Evolutionary conservation across 179 eudicot genomes (phyloP), one percentile per base, ranked within the genome.

Genomic region (Camellia oleifera): DNA sequence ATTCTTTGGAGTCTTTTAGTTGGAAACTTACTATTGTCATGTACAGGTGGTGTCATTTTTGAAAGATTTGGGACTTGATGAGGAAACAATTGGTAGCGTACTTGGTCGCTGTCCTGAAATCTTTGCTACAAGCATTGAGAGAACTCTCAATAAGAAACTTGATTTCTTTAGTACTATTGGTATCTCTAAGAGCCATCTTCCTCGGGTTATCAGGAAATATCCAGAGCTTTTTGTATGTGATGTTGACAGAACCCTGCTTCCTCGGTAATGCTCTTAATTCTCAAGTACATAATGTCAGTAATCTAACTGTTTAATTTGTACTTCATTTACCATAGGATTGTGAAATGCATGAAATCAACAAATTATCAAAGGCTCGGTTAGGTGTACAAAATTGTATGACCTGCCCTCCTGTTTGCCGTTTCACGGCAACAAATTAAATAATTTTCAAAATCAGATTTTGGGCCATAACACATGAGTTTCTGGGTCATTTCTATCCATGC

Each of bases 61-160:
- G 75, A 90, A 86, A 83, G 90, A 86, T 79, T 78, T 88, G 83
- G 97, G 94, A 75, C 84, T 90, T 61, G 92, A 90, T 45, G 87
- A 88, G 60, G 91, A 88, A 74, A 80, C 48, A 72, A 80, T 89
- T 74, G 83, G 87, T 60, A 83, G 85, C 83, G 81, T 90, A 67
- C 83, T 95, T 58, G 83, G 82, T 32, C 93, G 96, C 48, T 89
- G 98, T 81, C 99, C 99, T 53, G 98, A 95, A 83, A 85, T 92
- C 12, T 94, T 91, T 72, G 85, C 92, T 57, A 7, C 90, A 52
- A 88, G 87, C 82, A 85, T 85, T n/a, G 91, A 87, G 46, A 79
- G 77, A 52, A 90, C 87, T 74, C 91, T 93, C 11, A 83, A 74
- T 78, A 91, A 81, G 81, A 95, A 95, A 86, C 84, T 94, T 69